phyloP scores from a whole-genome alignment of 2,329 filamentous ascomycete species.

The Exophiala sideris region DNA sequence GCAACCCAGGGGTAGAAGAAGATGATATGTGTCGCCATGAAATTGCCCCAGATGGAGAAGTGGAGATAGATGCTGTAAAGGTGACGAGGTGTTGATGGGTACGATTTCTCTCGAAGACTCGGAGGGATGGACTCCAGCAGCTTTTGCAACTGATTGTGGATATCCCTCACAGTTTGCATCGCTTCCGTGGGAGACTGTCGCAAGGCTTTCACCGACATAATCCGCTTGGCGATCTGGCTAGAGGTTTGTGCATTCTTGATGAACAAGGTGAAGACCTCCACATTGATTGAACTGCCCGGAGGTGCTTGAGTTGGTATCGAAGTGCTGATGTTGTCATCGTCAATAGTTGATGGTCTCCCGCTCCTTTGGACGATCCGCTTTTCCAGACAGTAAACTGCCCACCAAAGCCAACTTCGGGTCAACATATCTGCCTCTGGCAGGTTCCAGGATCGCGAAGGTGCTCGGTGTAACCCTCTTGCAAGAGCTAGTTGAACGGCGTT shows the following conservation, averaged over 20 bases:
- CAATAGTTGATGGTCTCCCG: slow-evolving; percentile 9
- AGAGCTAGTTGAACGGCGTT: slow-evolving; percentile 4
- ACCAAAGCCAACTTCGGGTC: slow-evolving; percentile 4
- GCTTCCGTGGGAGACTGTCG: background rate
- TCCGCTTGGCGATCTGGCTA: background rate
- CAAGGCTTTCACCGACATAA: slow-evolving; percentile 2
- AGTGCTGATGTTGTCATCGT: slow-evolving; percentile 11
- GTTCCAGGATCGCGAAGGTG: background rate
- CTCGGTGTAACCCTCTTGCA: slow-evolving; percentile 1
- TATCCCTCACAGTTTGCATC: background rate
- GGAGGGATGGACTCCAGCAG: background rate
- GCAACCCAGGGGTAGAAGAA: slow-evolving; percentile 10
- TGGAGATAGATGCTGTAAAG: slow-evolving; percentile 1
- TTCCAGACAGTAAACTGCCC: slow-evolving; percentile 10
- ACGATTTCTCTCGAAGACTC: background rate
- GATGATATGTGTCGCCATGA: slow-evolving; percentile 4
- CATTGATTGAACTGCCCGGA: background rate
- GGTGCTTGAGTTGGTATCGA: background rate
- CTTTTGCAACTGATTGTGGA: background rate
- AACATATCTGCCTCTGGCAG: background rate
- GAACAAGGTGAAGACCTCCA: background rate
- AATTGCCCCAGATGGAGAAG: slow-evolving; percentile 4
- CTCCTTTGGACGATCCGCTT: slow-evolving; percentile 7
- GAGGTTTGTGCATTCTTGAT: slow-evolving; percentile 7
- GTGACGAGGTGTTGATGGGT: background rate